Conservation (phyloP, 345 rosid genomes). For the Rhizophora apiculata region DNA sequence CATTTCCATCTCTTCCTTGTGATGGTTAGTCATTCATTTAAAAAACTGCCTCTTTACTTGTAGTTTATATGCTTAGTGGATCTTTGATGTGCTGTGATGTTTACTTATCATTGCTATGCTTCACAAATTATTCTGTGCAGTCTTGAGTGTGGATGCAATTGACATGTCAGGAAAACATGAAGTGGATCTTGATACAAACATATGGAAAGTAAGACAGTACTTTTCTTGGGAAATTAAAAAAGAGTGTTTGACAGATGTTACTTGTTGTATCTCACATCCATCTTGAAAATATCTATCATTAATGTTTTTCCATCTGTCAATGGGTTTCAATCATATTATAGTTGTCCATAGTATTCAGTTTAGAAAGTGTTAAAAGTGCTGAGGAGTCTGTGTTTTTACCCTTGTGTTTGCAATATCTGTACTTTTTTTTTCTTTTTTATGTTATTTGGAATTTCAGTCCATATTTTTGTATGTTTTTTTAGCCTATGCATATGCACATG, state of each 20-base stretch:
- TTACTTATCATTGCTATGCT: not conserved
- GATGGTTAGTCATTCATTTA: conserved; percentile 51
- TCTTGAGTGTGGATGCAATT: conserved; percentile 92
- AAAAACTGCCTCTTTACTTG: not conserved
- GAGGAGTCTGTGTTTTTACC: too few species aligned
- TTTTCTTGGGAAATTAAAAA: not conserved
- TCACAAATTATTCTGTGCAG: conserved; percentile 36
- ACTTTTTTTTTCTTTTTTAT: too few species aligned
- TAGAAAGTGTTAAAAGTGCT: too few species aligned
- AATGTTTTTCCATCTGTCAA: too few species aligned
- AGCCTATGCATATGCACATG: too few species aligned
- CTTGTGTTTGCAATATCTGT: too few species aligned
- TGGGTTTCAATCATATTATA: too few species aligned
- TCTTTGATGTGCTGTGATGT: not conserved
- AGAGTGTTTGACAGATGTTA: not conserved
- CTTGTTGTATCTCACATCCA: not conserved
- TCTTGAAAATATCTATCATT: too few species aligned
- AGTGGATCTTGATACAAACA: conserved; percentile 97
- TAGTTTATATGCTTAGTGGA: not conserved
- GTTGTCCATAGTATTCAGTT: too few species aligned
- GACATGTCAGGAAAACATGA: conserved; percentile 99
- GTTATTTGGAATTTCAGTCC: not conserved
- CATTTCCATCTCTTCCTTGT: conserved; percentile 87
- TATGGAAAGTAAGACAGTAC: conserved; percentile 75
- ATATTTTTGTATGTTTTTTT: not conserved